Percentiles rank a stretch among this genome's conserved stretches.
Evolutionary conservation across 2,329 filamentous ascomycete genomes (phyloP).

Genomic region (Paecilomyces sp.): DNA sequence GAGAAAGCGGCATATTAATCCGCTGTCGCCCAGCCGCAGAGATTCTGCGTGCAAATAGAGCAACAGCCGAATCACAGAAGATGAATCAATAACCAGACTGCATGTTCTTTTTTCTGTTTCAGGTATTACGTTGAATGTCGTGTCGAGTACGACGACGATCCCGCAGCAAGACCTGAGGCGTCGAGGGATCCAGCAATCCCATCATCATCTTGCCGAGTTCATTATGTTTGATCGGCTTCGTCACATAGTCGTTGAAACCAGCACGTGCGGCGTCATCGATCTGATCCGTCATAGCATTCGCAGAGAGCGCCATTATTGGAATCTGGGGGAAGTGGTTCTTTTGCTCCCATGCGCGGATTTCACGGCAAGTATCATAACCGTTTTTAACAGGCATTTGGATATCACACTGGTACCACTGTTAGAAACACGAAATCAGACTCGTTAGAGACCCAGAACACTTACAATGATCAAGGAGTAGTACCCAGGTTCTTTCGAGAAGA

Average conservation of each 20-base stretch:
- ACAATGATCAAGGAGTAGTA: conserved; percentile 45
- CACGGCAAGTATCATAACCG: conserved; percentile 41
- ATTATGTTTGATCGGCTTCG: conserved; percentile 44
- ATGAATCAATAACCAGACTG: not conserved
- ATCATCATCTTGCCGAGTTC: conserved; percentile 45
- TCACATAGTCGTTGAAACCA: conserved; percentile 44
- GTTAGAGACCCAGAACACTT: conserved; percentile 12
- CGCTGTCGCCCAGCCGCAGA: not conserved
- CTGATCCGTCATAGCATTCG: conserved; percentile 45
- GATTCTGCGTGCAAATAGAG: not conserved
- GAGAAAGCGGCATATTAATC: not conserved
- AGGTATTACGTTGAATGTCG: not conserved
- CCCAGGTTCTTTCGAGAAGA: conserved; percentile 39
- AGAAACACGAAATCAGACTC: not conserved
- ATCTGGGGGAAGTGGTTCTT: conserved; percentile 40
- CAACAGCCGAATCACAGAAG: not conserved
- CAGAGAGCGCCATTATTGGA: conserved; percentile 44
- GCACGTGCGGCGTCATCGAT: conserved; percentile 39
- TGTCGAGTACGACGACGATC: conserved; percentile 21
- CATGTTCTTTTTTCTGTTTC: not conserved
- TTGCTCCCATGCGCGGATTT: conserved; percentile 40
- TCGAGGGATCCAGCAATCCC: conserved; percentile 36
- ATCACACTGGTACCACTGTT: conserved; percentile 30
- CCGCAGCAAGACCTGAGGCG: conserved; percentile 35
- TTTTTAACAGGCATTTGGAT: conserved; percentile 46